Conservation (phyloP, 352 stramenopile genomes). For the Pythium vanterpoolii region DNA sequence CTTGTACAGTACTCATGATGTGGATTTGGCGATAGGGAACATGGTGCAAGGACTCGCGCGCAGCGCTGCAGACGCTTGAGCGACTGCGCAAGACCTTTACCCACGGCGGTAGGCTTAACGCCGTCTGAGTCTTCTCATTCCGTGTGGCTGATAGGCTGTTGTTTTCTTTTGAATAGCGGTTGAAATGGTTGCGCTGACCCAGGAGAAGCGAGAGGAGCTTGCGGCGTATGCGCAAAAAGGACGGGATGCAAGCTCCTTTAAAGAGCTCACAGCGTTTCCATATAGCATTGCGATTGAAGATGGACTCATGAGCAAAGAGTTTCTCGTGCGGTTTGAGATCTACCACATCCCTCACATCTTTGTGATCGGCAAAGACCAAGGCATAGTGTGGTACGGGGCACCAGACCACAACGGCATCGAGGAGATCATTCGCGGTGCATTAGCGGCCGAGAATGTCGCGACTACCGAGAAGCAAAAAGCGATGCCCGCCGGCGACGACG, state of each 20-base stretch:
- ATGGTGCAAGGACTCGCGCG: conserved; percentile 58
- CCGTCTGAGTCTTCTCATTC: neutral
- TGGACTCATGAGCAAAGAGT: conserved; percentile 70
- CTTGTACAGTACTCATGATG: neutral
- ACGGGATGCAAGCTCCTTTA: conserved; percentile 49
- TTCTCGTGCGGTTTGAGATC: conserved; percentile 60
- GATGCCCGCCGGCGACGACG: neutral
- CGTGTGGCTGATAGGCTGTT: neutral
- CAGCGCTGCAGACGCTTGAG: conserved; percentile 45
- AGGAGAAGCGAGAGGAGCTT: conserved; percentile 64
- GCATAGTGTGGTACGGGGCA: conserved; percentile 55
- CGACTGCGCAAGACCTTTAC: conserved; percentile 34
- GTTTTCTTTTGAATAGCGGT: conserved; percentile 29
- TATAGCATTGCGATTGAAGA: conserved; percentile 72
- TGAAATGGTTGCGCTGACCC: conserved; percentile 64
- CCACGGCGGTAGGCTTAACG: conserved; percentile 35
- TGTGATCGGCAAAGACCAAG: conserved; percentile 54
- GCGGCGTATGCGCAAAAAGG: conserved; percentile 60
- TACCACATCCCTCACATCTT: conserved; percentile 54
- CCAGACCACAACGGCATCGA: conserved; percentile 33
- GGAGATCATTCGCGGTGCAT: conserved; percentile 31
- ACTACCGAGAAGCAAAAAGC: neutral
- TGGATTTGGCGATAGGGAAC: conserved; percentile 32
- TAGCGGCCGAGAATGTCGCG: conserved; percentile 25
- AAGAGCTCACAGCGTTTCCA: conserved; percentile 40